A percentile compares a stretch with the other conserved stretches of the same genome.
Conservation (phyloP, 495 filamentous ascomycete genomes). For the Sporormia fimetaria region DNA sequence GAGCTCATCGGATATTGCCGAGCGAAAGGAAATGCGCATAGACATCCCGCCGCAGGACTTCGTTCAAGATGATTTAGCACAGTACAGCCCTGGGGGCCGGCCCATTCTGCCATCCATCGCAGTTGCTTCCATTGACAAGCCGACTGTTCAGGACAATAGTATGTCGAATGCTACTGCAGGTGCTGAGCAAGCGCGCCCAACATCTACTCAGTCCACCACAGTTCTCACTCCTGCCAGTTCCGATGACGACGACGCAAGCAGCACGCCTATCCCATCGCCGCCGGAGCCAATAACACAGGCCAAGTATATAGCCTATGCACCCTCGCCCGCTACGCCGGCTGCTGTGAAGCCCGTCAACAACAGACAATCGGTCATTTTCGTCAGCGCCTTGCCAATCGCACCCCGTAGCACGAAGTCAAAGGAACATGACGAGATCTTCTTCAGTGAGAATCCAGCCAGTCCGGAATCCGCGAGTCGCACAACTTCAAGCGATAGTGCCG, state of each 20-base stretch:
- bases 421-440: slow-evolving; percentile 23
- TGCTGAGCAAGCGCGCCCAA: not conserved
- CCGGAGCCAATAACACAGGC: slow-evolving; percentile 11
- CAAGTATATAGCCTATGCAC: slow-evolving; percentile 17
- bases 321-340: not conserved
- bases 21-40: slow-evolving; percentile 8
- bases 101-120: slow-evolving; percentile 14
- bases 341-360: not conserved
- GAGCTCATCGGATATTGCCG: slow-evolving; percentile 2
- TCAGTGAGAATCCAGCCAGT: slow-evolving; percentile 1
- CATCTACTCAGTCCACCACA: slow-evolving; percentile 11
- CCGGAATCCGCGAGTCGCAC: slow-evolving; percentile 9
- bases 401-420: slow-evolving; percentile 1
- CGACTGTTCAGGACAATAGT: too few species aligned
- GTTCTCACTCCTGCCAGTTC: slow-evolving; percentile 22
- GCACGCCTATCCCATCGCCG: slow-evolving; percentile 15
- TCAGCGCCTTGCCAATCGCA: not conserved
- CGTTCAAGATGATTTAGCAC: slow-evolving; percentile 1
- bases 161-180: slow-evolving; percentile 1
- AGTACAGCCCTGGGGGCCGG: slow-evolving; percentile 26
- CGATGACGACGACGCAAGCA: slow-evolving; percentile 19
- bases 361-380: slow-evolving; percentile 16
- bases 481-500: slow-evolving; percentile 3
- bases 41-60: slow-evolving; percentile 7
- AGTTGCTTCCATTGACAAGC: too few species aligned